Percentiles rank a stretch among this genome's conserved stretches.
Evolutionary conservation across 2,329 filamentous ascomycete genomes (phyloP).

Genomic region (Fusarium pininemorale): DNA sequence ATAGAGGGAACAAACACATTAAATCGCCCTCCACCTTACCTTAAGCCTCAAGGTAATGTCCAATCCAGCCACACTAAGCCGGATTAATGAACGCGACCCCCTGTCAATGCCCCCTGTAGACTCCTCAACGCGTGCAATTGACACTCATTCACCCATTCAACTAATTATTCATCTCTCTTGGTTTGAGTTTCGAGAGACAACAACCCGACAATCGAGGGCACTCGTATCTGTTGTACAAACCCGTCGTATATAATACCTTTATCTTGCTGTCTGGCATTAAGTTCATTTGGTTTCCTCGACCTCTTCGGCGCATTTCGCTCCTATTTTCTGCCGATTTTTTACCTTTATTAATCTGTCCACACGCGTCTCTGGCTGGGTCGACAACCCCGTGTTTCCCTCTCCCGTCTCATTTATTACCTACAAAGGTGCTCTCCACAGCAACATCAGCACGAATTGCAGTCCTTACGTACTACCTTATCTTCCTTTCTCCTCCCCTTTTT

Average conservation of each 20-base stretch:
- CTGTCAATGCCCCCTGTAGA: conserved; percentile 32
- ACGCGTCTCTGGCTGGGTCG: conserved; percentile 25
- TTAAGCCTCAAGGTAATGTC: background rate
- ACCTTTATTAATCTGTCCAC: conserved; percentile 25
- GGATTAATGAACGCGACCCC: conserved; percentile 28
- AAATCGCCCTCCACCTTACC: background rate
- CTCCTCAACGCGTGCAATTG: conserved; percentile 35
- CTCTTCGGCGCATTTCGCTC: background rate
- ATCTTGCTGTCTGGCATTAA: background rate
- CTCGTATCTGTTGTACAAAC: conserved; percentile 5
- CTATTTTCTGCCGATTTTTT: conserved; percentile 6
- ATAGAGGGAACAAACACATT: background rate
- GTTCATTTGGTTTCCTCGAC: background rate
- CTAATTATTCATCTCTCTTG: conserved; percentile 21
- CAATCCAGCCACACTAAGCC: conserved; percentile 24
- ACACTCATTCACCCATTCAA: conserved; percentile 28
- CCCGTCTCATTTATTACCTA: conserved; percentile 2
- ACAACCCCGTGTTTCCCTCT: conserved; percentile 27
- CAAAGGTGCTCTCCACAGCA: conserved; percentile 21
- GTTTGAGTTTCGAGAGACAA: conserved; percentile 24
- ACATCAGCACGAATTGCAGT: conserved; percentile 8
- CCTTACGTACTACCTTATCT: background rate
- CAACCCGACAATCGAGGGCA: conserved; percentile 11
- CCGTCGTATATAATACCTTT: background rate
- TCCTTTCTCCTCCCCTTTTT: background rate